Conservation (phyloP, 805 yeast genomes). For the Maudiozyma saulgeensis region DNA sequence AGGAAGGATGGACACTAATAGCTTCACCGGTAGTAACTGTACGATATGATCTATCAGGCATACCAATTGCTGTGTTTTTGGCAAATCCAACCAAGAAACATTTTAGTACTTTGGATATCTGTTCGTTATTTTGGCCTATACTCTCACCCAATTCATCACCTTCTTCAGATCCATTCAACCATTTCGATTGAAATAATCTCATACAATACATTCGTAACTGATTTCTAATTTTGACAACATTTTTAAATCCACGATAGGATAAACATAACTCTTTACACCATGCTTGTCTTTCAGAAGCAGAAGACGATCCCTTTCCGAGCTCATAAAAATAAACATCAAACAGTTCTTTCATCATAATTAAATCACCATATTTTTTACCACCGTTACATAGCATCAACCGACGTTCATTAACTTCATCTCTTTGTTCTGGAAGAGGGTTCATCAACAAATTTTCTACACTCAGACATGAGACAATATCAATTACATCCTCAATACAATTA, state of each 20-base stretch:
- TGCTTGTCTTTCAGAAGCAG: conserved; percentile 49
- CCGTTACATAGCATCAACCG: conserved; percentile 60
- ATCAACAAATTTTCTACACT: conserved; percentile 83
- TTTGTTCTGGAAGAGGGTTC: conserved; percentile 66
- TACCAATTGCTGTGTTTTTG: conserved; percentile 85
- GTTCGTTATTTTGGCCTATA: conserved; percentile 22
- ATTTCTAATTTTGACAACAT: conserved; percentile 61
- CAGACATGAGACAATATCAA: conserved; percentile 86
- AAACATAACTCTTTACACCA: conserved; percentile 82
- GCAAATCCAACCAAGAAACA: conserved; percentile 77
- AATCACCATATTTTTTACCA: conserved; percentile 74
- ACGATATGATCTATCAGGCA: conserved; percentile 88
- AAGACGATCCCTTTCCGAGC: conserved; percentile 11
- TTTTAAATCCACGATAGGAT: conserved; percentile 69
- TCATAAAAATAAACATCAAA: conserved; percentile 41
- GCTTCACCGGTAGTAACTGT: conserved; percentile 79
- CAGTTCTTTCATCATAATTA: conserved; percentile 71
- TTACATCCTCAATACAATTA: conserved; percentile 51
- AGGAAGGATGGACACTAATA: conserved; percentile 84
- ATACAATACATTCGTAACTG: conserved; percentile 42
- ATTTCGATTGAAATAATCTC: conserved; percentile 6
- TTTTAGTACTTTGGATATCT: conserved; percentile 48
- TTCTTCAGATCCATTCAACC: not conserved
- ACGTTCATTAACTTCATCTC: conserved; percentile 77
- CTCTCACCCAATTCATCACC: conserved; percentile 6